Percentiles rank a stretch among this genome's conserved stretches.
phyloP scores from a whole-genome alignment of 192 early-diverging fungal species.

The Coemansia sp. region DNA sequence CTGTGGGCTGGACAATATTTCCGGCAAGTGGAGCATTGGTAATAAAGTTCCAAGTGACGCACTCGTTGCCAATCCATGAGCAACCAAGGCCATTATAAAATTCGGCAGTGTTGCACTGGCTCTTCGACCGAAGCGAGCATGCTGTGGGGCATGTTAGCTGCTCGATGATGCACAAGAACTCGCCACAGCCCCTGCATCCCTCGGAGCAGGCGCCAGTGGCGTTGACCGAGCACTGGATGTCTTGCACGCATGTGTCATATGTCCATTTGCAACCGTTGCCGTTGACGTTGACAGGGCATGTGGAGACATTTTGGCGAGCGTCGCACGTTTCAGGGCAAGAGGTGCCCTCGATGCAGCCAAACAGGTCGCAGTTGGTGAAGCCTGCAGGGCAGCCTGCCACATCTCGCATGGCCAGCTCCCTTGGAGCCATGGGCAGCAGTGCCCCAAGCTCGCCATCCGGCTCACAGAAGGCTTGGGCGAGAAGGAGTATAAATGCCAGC shows the following conservation, averaged over 20 bases:
- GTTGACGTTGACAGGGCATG: constrained; percentile 33
- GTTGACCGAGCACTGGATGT: constrained; percentile 23
- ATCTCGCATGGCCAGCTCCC: background rate
- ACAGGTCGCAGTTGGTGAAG: constrained; percentile 25
- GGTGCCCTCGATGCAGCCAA: constrained; percentile 35
- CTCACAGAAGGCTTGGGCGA: background rate
- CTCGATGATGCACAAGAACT: constrained; percentile 32
- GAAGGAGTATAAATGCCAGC: background rate
- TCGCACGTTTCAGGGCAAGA: constrained; percentile 25
- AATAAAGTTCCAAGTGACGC: constrained; percentile 26
- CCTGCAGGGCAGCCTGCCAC: constrained; percentile 23
- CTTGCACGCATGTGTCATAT: constrained; percentile 28
- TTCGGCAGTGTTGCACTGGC: constrained; percentile 16
- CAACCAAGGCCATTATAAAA: constrained; percentile 31
- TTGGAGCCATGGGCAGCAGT: background rate
- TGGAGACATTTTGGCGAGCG: constrained; percentile 5
- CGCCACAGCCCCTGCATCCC: constrained; percentile 32
- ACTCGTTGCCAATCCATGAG: constrained; percentile 26
- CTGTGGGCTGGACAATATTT: constrained; percentile 1
- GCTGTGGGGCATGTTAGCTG: constrained; percentile 30
- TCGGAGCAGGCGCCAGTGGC: constrained; percentile 21
- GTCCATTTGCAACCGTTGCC: constrained; percentile 40
- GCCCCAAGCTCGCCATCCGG: background rate
- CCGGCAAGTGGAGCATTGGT: constrained; percentile 13
- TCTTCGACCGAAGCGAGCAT: constrained; percentile 13